Evolutionary conservation across 257 asterid species (phyloP), one percentile per base, ranked within the genome.

Genomic region (Perilla frutescens): DNA sequence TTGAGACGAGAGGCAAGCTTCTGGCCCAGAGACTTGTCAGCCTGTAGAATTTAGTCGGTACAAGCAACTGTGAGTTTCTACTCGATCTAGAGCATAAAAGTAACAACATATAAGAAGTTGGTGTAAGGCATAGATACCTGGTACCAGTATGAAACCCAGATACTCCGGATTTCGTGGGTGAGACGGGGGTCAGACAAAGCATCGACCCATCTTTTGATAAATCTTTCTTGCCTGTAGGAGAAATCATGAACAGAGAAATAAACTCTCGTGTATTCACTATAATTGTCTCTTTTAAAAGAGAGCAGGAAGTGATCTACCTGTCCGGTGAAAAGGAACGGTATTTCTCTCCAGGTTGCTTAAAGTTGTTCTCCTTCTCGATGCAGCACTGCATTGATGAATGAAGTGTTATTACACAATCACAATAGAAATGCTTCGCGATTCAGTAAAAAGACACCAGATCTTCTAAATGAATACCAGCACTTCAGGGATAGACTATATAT

Each of bases 1-100:
- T 83, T 91, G 64, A 89, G 86, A 60, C 88, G 93, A 61, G 93
- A 82, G 9, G 97, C 91, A 3, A 88, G 76, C 76, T 87, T 89
- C 91, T 84, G 91, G 12, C 97, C 90, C 3, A 89, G 91, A 55
- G 90, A 81, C 76, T 80, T 89, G 80, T 88, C 91, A 7, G 96
- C 91, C 96, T 90, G 84, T 58, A 80, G 56, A 4, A 58, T 11
- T 10, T 32, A 53, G 49, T 29, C 50, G 45, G 74, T 26, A n/a
- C 36, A 26, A 41, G 72, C 0, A 57, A 14, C 40, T 13, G 67
- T 74, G 36, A 68, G 64, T 39, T 57, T n/a, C 41, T 32, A 8
- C 43, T 55, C n/a, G 0, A 51, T 4, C 3, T 39, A 31, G 37
- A 6, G 13, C 36, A 14, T 10, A 59, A 34, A 44, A 15, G 3